Evolutionary conservation across 2,329 filamentous ascomycete genomes (phyloP).

Genomic region (Zalaria obscura): DNA sequence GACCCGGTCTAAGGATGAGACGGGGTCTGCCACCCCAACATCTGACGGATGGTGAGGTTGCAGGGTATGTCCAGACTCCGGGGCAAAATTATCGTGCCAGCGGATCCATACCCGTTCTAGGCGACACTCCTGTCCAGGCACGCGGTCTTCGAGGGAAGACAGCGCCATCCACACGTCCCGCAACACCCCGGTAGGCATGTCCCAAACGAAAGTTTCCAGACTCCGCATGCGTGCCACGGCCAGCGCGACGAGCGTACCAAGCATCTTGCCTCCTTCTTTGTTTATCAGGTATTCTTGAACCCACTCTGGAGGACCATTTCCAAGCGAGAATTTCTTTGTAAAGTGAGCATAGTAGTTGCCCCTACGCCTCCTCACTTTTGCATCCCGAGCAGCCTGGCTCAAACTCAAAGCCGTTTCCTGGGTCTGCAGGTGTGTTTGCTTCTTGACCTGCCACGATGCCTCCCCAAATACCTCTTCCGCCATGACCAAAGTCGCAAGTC

Average conservation of each 20-base stretch:
- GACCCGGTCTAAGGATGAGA: conserved; percentile 34
- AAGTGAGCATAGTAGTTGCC: conserved; percentile 68
- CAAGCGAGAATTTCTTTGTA: conserved; percentile 68
- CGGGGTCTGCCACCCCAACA: neutral
- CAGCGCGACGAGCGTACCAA: conserved; percentile 68
- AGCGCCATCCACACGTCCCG: conserved; percentile 71
- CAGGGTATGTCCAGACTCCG: conserved; percentile 21
- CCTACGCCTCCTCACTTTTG: conserved; percentile 29
- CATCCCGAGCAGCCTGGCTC: neutral
- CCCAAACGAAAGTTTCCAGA: conserved; percentile 72
- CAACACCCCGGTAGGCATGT: conserved; percentile 76
- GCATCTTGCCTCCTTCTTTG: conserved; percentile 76
- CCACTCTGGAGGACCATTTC: conserved; percentile 68
- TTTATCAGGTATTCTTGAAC: conserved; percentile 69
- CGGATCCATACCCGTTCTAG: conserved; percentile 66
- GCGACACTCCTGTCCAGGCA: conserved; percentile 46
- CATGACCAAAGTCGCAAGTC: conserved; percentile 65
- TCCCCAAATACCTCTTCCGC: conserved; percentile 48
- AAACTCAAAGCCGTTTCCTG: neutral
- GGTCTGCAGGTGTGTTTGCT: conserved; percentile 7
- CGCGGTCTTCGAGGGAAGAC: conserved; percentile 51
- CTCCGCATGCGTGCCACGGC: conserved; percentile 72
- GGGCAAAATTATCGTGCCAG: conserved; percentile 62
- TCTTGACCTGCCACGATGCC: conserved; percentile 26
- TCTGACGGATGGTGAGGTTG: conserved; percentile 13